These are phyloP conservation scores for Chrysophaeum taylorii DNA, from an alignment of 352 stramenopile genomes.

Conservation along the genomic window DNA sequence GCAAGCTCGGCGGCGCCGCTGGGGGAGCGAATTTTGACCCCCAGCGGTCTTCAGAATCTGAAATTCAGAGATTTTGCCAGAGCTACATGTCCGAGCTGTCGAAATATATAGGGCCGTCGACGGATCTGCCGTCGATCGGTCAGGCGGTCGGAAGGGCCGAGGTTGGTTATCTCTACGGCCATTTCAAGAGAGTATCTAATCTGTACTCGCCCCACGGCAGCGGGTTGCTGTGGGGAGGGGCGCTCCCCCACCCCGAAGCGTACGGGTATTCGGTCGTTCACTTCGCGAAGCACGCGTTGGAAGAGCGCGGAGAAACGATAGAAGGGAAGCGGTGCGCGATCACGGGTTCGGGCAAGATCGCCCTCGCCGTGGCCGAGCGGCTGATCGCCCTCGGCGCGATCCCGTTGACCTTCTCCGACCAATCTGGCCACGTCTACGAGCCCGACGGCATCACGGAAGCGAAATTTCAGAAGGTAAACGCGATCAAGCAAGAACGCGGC, in stretches of 20 bases:
- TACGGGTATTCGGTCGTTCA: slow-evolving; percentile 68
- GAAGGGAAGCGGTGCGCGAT: slow-evolving; percentile 91
- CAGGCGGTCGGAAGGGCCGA: slow-evolving; percentile 82
- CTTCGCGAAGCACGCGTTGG: slow-evolving; percentile 83
- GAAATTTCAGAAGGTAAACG: slow-evolving; percentile 59
- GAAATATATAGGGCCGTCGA: slow-evolving; percentile 92
- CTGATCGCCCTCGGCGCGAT: slow-evolving; percentile 87
- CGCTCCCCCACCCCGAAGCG: slow-evolving; percentile 74
- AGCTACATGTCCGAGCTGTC: slow-evolving; percentile 93
- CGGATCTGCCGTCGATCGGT: slow-evolving; percentile 85
- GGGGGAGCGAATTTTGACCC: slow-evolving; percentile 86
- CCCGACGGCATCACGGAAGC: slow-evolving; percentile 46
- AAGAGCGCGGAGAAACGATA: slow-evolving; percentile 76
- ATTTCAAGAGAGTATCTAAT: slow-evolving; percentile 79
- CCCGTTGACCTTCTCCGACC: slow-evolving; percentile 87
- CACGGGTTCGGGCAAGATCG: slow-evolving; percentile 82
- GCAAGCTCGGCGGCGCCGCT: slow-evolving; percentile 51
- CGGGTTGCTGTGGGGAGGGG: slow-evolving; percentile 71
- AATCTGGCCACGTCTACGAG: slow-evolving; percentile 25
- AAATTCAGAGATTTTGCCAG: slow-evolving; percentile 96
- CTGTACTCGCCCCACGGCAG: slow-evolving; percentile 47
- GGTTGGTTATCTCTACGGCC: slow-evolving; percentile 91
- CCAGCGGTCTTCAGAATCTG: slow-evolving; percentile 87
- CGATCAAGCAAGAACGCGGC: slow-evolving; percentile 68
- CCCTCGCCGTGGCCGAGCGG: slow-evolving; percentile 74